Percentiles rank a stretch among this genome's conserved stretches.
Evolutionary conservation across 345 rosid genomes (phyloP).

Genomic region (Brassica incana): DNA sequence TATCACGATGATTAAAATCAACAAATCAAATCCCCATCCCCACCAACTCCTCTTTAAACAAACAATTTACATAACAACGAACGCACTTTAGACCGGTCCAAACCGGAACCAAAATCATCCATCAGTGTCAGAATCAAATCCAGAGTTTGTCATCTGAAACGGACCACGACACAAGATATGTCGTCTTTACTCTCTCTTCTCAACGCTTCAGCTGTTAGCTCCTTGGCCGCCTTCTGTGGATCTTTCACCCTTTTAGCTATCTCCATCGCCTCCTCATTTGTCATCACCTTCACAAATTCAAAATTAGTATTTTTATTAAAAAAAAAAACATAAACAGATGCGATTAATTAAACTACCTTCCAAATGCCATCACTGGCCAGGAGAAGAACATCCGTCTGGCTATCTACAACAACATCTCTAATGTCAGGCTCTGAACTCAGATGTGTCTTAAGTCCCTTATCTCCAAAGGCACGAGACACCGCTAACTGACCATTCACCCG

Average conservation of each 20-base stretch:
- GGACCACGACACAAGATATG: slow-evolving; percentile 75
- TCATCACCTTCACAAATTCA: slow-evolving; percentile 51
- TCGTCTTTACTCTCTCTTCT: slow-evolving; percentile 76
- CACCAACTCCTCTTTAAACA: slow-evolving; percentile 17
- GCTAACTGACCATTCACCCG: slow-evolving; percentile 85
- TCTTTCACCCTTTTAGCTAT: slow-evolving; percentile 67
- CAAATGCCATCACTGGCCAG: slow-evolving; percentile 85
- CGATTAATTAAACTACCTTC: slow-evolving; percentile 52
- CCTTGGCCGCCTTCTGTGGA: slow-evolving; percentile 82
- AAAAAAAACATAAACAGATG: neutral
- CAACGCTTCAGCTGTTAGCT: slow-evolving; percentile 65
- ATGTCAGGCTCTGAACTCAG: slow-evolving; percentile 81
- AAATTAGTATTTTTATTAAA: neutral
- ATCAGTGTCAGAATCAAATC: slow-evolving; percentile 10
- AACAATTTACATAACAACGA: slow-evolving; percentile 37
- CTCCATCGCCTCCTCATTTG: slow-evolving; percentile 74
- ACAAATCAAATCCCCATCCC: slow-evolving; percentile 31
- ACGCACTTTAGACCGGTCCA: slow-evolving; percentile 28
- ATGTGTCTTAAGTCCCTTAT: slow-evolving; percentile 79
- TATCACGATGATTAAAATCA: slow-evolving; percentile 28
- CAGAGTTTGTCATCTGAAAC: slow-evolving; percentile 55
- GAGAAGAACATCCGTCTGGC: slow-evolving; percentile 50
- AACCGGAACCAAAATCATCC: slow-evolving; percentile 20
- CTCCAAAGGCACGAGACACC: slow-evolving; percentile 85
- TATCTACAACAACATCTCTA: slow-evolving; percentile 43